Evolutionary conservation across 352 stramenopile species (phyloP).

Genomic region (Pythium rishiriense): DNA sequence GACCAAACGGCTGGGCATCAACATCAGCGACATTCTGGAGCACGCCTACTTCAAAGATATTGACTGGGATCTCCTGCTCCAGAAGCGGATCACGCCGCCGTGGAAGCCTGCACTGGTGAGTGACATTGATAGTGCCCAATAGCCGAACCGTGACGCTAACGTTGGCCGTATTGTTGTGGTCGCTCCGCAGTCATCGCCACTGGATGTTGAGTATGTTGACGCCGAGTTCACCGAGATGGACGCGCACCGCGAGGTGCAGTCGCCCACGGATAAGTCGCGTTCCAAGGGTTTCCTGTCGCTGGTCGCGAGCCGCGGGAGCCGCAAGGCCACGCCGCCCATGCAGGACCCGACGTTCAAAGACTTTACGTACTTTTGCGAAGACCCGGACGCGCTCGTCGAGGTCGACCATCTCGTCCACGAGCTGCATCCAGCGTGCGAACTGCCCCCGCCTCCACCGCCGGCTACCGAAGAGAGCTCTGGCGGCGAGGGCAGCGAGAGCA

Average conservation of each 20-base stretch:
- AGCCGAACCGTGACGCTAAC: not conserved
- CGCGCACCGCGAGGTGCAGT: constrained; percentile 79
- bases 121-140: not conserved
- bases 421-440: constrained; percentile 43
- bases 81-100: constrained; percentile 82
- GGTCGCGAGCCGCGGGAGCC: constrained; percentile 61
- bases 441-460: constrained; percentile 41
- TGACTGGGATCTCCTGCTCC: constrained; percentile 84
- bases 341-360: constrained; percentile 90
- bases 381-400: constrained; percentile 82
- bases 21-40: constrained; percentile 85
- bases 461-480: constrained; percentile 40
- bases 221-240: constrained; percentile 86
- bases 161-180: not conserved
- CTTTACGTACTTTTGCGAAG: constrained; percentile 90
- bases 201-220: constrained; percentile 88
- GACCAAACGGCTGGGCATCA: constrained; percentile 83
- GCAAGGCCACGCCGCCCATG: constrained; percentile 72
- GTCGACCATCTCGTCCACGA: constrained; percentile 82
- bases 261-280: constrained; percentile 79
- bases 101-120: constrained; percentile 81
- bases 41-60: constrained; percentile 81
- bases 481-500: too few relatives aligned
- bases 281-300: constrained; percentile 86
- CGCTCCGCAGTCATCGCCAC: constrained; percentile 49